Evolutionary conservation across 345 rosid species (phyloP).

Genomic region (Bruguiera gymnorhiza): DNA sequence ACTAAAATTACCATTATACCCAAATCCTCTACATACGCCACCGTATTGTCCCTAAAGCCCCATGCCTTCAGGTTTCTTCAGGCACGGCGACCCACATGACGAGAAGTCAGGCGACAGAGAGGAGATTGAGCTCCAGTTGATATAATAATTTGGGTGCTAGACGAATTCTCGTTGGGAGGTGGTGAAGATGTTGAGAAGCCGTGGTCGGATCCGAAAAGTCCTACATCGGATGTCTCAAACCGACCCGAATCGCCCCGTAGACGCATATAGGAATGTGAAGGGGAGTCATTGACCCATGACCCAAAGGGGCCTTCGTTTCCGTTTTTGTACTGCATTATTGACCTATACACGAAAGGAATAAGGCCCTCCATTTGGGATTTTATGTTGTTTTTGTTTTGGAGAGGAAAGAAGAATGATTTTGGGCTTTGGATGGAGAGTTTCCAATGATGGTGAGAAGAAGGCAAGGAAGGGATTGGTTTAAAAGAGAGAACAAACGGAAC

Average conservation of each 20-base stretch:
- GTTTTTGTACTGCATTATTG: constrained; percentile 44
- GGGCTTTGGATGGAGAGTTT: not conserved
- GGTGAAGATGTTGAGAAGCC: constrained; percentile 29
- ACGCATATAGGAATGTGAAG: constrained; percentile 71
- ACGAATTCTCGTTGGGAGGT: constrained; percentile 16
- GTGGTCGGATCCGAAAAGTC: constrained; percentile 40
- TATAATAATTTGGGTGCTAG: constrained; percentile 36
- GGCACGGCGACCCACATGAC: constrained; percentile 36
- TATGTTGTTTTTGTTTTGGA: constrained; percentile 13
- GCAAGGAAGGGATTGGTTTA: constrained; percentile 17
- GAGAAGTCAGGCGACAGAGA: constrained; percentile 41
- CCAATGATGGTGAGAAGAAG: not conserved
- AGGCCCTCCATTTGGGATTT: constrained; percentile 52
- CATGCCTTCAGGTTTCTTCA: constrained; percentile 40
- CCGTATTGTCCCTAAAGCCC: constrained; percentile 5
- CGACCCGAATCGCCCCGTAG: constrained; percentile 84
- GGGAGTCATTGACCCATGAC: constrained; percentile 51
- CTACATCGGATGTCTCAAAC: constrained; percentile 48
- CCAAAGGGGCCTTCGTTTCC: constrained; percentile 41
- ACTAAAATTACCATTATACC: not conserved
- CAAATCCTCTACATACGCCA: not conserved
- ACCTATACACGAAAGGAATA: constrained; percentile 33
- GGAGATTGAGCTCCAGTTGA: constrained; percentile 64
- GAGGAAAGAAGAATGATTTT: constrained; percentile 1
- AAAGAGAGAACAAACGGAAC: constrained; percentile 7